These are phyloP conservation scores for Phlegmacium glaucopus DNA, from an alignment of 768 basidiomycete genomes.

Conservation along the genomic window DNA sequence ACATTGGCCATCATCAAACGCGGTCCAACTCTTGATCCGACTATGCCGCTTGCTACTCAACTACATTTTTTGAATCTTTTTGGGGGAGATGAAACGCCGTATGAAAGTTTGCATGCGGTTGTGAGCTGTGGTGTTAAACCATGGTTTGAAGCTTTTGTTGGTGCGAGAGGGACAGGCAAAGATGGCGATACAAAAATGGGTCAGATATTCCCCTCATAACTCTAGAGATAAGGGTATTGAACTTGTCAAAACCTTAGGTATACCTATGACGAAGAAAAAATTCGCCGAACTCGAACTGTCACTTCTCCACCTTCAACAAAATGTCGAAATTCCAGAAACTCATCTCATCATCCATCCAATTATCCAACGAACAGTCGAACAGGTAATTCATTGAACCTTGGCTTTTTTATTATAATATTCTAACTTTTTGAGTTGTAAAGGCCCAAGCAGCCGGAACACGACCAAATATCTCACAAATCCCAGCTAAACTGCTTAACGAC, in stretches of 20 bases:
- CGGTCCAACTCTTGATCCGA: constrained; percentile 73
- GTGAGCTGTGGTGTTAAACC: constrained; percentile 96
- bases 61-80: constrained; percentile 92
- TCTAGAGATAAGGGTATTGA: too few species aligned
- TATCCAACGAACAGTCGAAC: constrained; percentile 85
- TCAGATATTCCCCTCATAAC: constrained; percentile 24
- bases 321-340: constrained; percentile 98
- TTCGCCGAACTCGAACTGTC: constrained; percentile 97
- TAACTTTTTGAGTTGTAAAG: constrained; percentile 18
- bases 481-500: constrained; percentile 75
- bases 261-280: constrained; percentile 99
- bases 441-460: constrained; percentile 51
- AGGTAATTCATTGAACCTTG: constrained; percentile 28
- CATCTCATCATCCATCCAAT: constrained; percentile 88
- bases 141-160: constrained; percentile 98
- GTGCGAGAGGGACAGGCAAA: constrained; percentile 71
- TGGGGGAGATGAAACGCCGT: constrained; percentile 85
- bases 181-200: constrained; percentile 81
- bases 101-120: constrained; percentile 92
- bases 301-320: constrained; percentile 93
- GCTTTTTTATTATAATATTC: not conserved
- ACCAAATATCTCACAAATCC: constrained; percentile 75
- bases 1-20: constrained; percentile 97
- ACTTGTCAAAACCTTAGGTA: constrained; percentile 41
- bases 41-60: constrained; percentile 78